Evolutionary conservation across 768 basidiomycete species (phyloP), one percentile per base, ranked within the genome.

Genomic region (Termitomyces sp.): DNA sequence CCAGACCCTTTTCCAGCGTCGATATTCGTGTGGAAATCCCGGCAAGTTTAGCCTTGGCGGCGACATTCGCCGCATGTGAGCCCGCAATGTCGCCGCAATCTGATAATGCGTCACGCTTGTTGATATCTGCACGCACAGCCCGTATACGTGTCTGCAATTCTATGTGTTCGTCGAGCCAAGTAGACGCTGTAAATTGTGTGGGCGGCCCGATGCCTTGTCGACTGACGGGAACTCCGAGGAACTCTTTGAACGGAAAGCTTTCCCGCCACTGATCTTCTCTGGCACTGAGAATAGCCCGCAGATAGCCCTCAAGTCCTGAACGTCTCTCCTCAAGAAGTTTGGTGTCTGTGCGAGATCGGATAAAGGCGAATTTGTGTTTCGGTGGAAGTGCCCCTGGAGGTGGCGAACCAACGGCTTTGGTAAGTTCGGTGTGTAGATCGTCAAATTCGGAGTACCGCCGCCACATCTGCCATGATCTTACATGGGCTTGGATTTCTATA

Each of bases 401-500:
- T 20, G 87, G 74, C n/a, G 85, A 81, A 16, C 87, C 87, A n/a
- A 83, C 83, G n/a, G 87, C 82, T 69, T 89, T 87, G 30, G 82
- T 81, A 66, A 97, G 84, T 67, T 95, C 89, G 8, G 82, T 81
- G 71, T 95, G 83, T 7, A 98, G 85, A 66, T 92, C 87, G 68
- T 83, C 86, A 74, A 98, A 98, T 74, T 97, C 94, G 46, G 93
- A 95, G 76, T 98, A 98, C 52, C 96, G 89, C 59, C 89, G 80
- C 86, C 90, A 91, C 81, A 97, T 91, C 58, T 89, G 85, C 95
- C 95, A 98, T 69, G 92, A 88, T 61, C 91, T 87, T 32, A 94
- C 91, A 57, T 92, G 86, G 6, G 93, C 93, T 65, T 90, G 85
- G 65, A 98, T 86, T 67, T 88, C 82, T 70, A 96, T 89, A 62